A percentile compares a stretch with the other conserved stretches of the same genome.
Conservation (phyloP, 257 asterid species). For the Linaria vulgaris region DNA sequence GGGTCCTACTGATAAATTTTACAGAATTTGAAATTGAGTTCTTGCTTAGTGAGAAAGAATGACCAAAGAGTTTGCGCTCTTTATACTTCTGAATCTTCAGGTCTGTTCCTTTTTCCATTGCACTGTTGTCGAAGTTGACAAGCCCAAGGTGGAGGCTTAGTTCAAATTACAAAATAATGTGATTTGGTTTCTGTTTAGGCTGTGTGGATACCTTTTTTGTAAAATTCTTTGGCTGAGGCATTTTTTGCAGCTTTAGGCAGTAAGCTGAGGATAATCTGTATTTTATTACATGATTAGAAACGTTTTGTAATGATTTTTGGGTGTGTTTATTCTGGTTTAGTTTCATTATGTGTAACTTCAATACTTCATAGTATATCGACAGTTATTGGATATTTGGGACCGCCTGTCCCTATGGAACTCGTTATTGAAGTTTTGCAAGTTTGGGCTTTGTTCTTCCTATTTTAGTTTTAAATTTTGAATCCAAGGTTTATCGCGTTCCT, state of each 20-base stretch:
- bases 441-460: no score
- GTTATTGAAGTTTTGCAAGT: no score
- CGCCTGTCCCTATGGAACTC: no score
- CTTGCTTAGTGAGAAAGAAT: conserved; percentile 9
- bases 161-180: conserved; percentile 32
- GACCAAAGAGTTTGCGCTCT: conserved; percentile 9
- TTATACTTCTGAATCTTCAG: conserved; percentile 14
- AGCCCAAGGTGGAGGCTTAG: conserved; percentile 26
- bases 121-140: conserved; percentile 18
- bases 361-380: no score
- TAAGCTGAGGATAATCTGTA: conserved; percentile 43
- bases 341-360: background rate
- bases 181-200: conserved; percentile 22
- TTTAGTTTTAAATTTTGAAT: no score
- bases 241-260: conserved; percentile 60
- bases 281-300: conserved; percentile 19
- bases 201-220: conserved; percentile 43
- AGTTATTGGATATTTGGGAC: no score
- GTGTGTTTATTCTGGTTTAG: conserved; percentile 1
- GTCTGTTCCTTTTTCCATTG: conserved; percentile 20
- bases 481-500: no score
- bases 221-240: conserved; percentile 50
- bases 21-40: conserved; percentile 17
- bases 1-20: conserved; percentile 42
- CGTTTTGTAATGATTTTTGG: conserved; percentile 27